Conservation (phyloP, 441 rosid genomes). For the Erodium texanum region DNA sequence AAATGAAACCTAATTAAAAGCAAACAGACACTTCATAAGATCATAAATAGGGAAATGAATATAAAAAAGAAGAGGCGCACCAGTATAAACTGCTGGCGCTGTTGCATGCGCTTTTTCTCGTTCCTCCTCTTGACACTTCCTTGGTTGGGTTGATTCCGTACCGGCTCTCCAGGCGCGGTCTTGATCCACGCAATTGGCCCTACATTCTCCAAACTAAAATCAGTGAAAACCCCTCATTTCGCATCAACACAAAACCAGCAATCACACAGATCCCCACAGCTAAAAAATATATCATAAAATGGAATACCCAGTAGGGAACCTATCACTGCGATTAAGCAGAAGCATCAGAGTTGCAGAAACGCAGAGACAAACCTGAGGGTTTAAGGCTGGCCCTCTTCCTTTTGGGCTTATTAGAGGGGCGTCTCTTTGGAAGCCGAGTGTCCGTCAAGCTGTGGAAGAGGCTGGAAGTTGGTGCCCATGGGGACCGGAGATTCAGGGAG, state of each 20-base stretch:
- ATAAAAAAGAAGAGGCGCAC: constrained; percentile 19
- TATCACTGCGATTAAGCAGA: neutral
- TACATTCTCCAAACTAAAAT: too few relatives aligned
- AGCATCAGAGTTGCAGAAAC: neutral
- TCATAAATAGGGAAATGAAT: too few relatives aligned
- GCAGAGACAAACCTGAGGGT: constrained; percentile 41
- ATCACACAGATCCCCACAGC: too few relatives aligned
- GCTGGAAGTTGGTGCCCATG: constrained; percentile 32
- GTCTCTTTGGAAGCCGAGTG: constrained; percentile 56
- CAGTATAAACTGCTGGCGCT: constrained; percentile 53
- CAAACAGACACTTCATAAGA: too few relatives aligned
- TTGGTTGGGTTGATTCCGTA: constrained; percentile 66
- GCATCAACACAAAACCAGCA: constrained; percentile 3
- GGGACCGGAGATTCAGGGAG: constrained; percentile 15
- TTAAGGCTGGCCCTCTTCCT: constrained; percentile 52
- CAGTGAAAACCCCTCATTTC: constrained; percentile 23
- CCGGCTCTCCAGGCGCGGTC: constrained; percentile 64
- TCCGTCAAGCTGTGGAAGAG: constrained; percentile 55
- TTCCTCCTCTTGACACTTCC: constrained; percentile 82
- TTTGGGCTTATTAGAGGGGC: constrained; percentile 63
- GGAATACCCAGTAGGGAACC: neutral
- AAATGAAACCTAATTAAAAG: neutral
- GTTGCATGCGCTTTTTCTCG: constrained; percentile 64
- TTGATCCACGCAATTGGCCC: constrained; percentile 85
- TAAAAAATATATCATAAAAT: neutral